Conservation (phyloP, 2,329 filamentous ascomycete genomes). For the Rutstroemia sp. region DNA sequence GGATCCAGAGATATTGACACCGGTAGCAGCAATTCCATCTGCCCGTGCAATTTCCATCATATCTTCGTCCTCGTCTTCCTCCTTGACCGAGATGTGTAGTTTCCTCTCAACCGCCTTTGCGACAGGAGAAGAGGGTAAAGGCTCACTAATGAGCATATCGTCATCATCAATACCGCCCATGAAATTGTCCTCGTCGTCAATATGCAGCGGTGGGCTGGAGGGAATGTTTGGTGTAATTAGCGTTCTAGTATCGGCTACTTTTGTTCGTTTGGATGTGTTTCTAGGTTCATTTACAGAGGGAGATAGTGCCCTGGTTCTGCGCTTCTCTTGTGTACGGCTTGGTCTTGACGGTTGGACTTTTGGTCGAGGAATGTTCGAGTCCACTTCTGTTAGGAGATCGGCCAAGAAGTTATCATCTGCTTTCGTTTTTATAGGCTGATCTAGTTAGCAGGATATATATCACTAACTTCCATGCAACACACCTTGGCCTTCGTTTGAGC, state of each 20-base stretch:
- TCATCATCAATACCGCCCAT: slow-evolving; percentile 57
- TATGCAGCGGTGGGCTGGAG: slow-evolving; percentile 39
- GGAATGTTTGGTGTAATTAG: slow-evolving; percentile 23
- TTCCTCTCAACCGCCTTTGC: slow-evolving; percentile 72
- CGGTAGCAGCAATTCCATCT: slow-evolving; percentile 59
- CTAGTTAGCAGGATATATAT: slow-evolving; percentile 17
- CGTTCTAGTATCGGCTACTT: slow-evolving; percentile 40
- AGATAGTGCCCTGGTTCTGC: slow-evolving; percentile 73
- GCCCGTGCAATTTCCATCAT: slow-evolving; percentile 82
- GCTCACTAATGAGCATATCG: slow-evolving; percentile 73
- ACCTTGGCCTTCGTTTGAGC: slow-evolving; percentile 76
- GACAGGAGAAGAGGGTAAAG: slow-evolving; percentile 78
- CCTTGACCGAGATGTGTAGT: slow-evolving; percentile 48
- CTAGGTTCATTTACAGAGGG: slow-evolving; percentile 51
- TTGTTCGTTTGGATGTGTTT: slow-evolving; percentile 49
- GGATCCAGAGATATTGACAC: slow-evolving; percentile 78
- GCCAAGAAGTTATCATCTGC: slow-evolving; percentile 86
- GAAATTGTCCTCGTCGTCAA: slow-evolving; percentile 50
- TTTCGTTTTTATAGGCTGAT: slow-evolving; percentile 66
- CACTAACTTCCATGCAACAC: slow-evolving; percentile 16
- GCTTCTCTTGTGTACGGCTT: slow-evolving; percentile 66
- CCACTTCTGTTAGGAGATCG: slow-evolving; percentile 78
- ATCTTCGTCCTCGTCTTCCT: slow-evolving; percentile 68
- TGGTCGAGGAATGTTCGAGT: slow-evolving; percentile 60
- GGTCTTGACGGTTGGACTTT: slow-evolving; percentile 57